These are phyloP conservation scores for Tulasnella sp. DNA, from an alignment of 768 basidiomycete species.

Conservation along the genomic window DNA sequence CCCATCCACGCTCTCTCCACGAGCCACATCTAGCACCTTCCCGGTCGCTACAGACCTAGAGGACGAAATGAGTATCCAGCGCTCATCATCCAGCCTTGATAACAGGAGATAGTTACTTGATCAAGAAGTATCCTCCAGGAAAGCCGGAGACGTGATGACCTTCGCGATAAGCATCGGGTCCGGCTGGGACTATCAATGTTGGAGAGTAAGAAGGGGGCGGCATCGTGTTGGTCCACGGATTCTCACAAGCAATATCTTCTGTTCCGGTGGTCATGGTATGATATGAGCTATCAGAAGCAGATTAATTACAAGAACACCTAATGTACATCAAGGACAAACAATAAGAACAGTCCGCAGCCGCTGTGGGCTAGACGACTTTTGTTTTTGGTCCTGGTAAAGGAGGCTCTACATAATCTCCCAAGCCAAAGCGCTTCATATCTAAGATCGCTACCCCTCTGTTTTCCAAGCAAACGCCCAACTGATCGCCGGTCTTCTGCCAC, in stretches of 20 bases:
- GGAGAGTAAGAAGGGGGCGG: constrained; percentile 10
- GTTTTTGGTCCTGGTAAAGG: neutral
- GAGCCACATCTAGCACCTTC: constrained; percentile 48
- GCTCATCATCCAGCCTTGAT: neutral
- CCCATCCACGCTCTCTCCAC: constrained; percentile 47
- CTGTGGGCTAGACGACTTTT: neutral
- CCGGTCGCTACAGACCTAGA: constrained; percentile 44
- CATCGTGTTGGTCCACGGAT: neutral
- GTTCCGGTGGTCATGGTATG: no score
- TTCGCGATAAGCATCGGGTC: constrained; percentile 1
- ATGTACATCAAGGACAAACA: no score
- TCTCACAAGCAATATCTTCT: no score
- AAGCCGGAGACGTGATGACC: constrained; percentile 9
- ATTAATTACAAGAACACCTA: no score
- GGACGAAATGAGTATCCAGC: constrained; percentile 27
- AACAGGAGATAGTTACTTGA: neutral
- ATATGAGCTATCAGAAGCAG: no score
- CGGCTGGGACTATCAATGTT: neutral
- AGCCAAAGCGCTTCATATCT: constrained; percentile 13
- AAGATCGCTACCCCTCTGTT: constrained; percentile 13
- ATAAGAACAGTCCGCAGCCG: no score
- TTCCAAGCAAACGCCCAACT: constrained; percentile 13
- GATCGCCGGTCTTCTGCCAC: constrained; percentile 43
- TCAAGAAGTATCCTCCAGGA: constrained; percentile 15
- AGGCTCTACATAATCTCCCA: constrained; percentile 8